Conservation (phyloP, 2,329 filamentous ascomycete genomes). For the Colletotrichum sp. region DNA sequence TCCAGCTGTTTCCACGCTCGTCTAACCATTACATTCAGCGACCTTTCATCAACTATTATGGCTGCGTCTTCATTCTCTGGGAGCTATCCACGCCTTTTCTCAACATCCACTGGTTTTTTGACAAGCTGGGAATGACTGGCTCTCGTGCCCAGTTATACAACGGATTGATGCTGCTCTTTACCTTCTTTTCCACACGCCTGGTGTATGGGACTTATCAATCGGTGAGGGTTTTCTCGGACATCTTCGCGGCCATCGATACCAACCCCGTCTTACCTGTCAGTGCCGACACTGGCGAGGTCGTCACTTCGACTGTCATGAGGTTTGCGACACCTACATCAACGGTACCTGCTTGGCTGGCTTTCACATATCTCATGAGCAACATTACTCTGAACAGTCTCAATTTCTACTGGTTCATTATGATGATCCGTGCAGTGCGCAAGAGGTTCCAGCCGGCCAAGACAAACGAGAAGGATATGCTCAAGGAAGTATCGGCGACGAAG, state of each 20-base stretch:
- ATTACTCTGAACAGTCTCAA: constrained; percentile 77
- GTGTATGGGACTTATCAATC: constrained; percentile 80
- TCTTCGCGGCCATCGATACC: constrained; percentile 62
- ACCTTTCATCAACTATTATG: constrained; percentile 86
- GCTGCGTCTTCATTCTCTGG: constrained; percentile 82
- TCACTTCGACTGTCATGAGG: constrained; percentile 46
- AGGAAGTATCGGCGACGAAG: constrained; percentile 32
- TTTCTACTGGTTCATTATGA: constrained; percentile 86
- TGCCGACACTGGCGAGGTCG: constrained; percentile 25
- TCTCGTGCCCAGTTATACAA: constrained; percentile 77
- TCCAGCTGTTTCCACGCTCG: constrained; percentile 15
- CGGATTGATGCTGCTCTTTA: constrained; percentile 72
- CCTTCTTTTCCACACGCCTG: constrained; percentile 79
- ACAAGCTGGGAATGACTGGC: constrained; percentile 83
- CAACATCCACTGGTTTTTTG: constrained; percentile 92
- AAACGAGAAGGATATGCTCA: not conserved
- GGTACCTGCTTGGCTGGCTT: constrained; percentile 74
- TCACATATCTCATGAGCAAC: constrained; percentile 73
- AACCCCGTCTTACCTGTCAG: constrained; percentile 23
- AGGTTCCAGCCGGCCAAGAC: constrained; percentile 56
- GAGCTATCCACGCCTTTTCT: constrained; percentile 85
- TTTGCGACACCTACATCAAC: constrained; percentile 53
- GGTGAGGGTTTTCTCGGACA: constrained; percentile 71
- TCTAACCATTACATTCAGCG: constrained; percentile 54
- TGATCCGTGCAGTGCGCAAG: constrained; percentile 80